Conservation (phyloP, 2,329 filamentous ascomycete genomes). For the Pseudogymnoascus sp. region DNA sequence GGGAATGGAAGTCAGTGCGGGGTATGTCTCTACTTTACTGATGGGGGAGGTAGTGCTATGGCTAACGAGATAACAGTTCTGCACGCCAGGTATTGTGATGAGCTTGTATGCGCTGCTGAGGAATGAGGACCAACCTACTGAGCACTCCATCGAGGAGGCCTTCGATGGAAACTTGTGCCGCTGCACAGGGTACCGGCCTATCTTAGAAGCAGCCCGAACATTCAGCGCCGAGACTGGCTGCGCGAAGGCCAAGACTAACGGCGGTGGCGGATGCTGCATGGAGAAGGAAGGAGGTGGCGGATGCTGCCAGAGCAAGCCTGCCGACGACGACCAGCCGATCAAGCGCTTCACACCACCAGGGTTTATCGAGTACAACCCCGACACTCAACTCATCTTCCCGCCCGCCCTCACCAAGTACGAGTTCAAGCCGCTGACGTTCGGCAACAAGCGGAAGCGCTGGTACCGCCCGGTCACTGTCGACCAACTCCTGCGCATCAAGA, state of each 20-base stretch:
- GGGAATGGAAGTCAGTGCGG: conserved; percentile 85
- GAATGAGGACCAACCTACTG: conserved; percentile 70
- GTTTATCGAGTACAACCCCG: conserved; percentile 89
- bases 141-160: conserved; percentile 85
- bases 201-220: conserved; percentile 86
- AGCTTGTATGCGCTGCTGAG: conserved; percentile 87
- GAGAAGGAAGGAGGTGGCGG: conserved; percentile 41
- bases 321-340: conserved; percentile 45
- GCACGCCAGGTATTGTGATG: conserved; percentile 97
- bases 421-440: conserved; percentile 75
- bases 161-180: conserved; percentile 96
- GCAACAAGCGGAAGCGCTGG: conserved; percentile 93
- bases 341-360: conserved; percentile 75
- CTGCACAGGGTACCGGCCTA: conserved; percentile 91
- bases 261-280: conserved; percentile 63
- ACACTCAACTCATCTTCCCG: conserved; percentile 93
- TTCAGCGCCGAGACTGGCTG: conserved; percentile 55
- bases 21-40: background rate
- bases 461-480: conserved; percentile 79
- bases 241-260: conserved; percentile 43
- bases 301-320: conserved; percentile 60
- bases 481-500: conserved; percentile 89
- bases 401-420: conserved; percentile 76
- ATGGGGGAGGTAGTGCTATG: background rate
- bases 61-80: conserved; percentile 48